Evolutionary conservation across 257 asterid genomes (phyloP).

Genomic region (Agastache rugosa): DNA sequence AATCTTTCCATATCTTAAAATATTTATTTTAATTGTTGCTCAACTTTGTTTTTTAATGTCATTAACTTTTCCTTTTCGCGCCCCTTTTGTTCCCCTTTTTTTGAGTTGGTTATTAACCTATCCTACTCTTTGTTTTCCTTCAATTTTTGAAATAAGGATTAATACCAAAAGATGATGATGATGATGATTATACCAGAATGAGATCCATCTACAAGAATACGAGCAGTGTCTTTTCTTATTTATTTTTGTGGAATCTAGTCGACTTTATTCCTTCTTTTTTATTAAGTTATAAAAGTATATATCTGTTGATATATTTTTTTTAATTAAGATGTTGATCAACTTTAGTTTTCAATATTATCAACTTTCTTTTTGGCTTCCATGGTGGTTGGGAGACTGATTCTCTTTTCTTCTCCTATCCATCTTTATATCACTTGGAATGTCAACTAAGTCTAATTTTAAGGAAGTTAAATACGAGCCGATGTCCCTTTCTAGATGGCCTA

Average conservation of each 20-base stretch:
- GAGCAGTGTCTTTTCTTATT: neutral
- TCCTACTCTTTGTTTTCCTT: too few relatives aligned
- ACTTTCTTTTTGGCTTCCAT: neutral
- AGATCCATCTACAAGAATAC: constrained; percentile 14
- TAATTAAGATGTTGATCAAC: neutral
- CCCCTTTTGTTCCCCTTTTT: too few relatives aligned
- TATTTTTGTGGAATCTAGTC: neutral
- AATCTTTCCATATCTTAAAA: too few relatives aligned
- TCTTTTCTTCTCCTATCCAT: neutral
- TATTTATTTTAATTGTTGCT: too few relatives aligned
- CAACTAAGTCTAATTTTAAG: neutral
- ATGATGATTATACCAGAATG: neutral
- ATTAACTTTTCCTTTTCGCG: too few relatives aligned
- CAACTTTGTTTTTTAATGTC: too few relatives aligned
- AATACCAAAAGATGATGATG: neutral
- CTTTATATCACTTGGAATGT: neutral
- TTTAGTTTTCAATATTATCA: neutral
- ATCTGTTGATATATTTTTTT: neutral
- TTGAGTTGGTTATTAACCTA: neutral
- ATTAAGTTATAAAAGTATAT: neutral
- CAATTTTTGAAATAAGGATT: too few relatives aligned
- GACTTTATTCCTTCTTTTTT: neutral
- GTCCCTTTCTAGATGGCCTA: too few relatives aligned
- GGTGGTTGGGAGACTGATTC: neutral
- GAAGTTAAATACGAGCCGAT: neutral